Percentiles rank a stretch among this genome's conserved stretches.
phyloP scores from a whole-genome alignment of 1,284 basidiomycete genomes.

The Pulchroboletus neoregius region DNA sequence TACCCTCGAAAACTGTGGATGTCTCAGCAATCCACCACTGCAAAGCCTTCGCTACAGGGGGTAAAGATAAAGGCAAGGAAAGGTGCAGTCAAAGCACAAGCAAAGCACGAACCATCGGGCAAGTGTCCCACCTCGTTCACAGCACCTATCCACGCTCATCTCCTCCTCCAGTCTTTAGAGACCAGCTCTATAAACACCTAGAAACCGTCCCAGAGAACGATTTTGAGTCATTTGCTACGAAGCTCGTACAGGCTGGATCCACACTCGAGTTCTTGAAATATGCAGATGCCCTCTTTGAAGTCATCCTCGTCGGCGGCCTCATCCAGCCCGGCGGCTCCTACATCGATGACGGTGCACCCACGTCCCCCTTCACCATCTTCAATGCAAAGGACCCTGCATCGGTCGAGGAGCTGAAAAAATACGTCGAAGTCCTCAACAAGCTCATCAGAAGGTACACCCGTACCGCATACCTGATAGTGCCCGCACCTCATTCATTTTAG shows the following conservation, averaged over 20 bases:
- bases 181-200: conserved; percentile 91
- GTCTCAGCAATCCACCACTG: conserved; percentile 77
- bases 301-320: conserved; percentile 90
- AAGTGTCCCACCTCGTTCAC: conserved; percentile 16
- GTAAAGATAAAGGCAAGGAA: conserved; percentile 87
- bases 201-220: conserved; percentile 81
- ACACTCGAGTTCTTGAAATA: conserved; percentile 94
- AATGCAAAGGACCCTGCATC: conserved; percentile 75
- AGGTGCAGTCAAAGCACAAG: conserved; percentile 81
- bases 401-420: conserved; percentile 84
- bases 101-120: conserved; percentile 84
- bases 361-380: conserved; percentile 81
- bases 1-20: conserved; percentile 59
- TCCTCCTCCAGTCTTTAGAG: conserved; percentile 75
- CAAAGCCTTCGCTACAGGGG: conserved; percentile 84
- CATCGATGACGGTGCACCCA: conserved; percentile 80
- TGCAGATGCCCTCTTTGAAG: conserved; percentile 92
- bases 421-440: conserved; percentile 91
- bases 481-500: conserved; percentile 38
- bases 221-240: conserved; percentile 79
- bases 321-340: conserved; percentile 93
- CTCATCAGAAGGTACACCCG: conserved; percentile 79
- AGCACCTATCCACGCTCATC: conserved; percentile 11
- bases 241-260: conserved; percentile 87
- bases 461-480: conserved; percentile 1